phyloP scores from a whole-genome alignment of 208 protist genomes.

The Acanthamoeba triangularis region DNA sequence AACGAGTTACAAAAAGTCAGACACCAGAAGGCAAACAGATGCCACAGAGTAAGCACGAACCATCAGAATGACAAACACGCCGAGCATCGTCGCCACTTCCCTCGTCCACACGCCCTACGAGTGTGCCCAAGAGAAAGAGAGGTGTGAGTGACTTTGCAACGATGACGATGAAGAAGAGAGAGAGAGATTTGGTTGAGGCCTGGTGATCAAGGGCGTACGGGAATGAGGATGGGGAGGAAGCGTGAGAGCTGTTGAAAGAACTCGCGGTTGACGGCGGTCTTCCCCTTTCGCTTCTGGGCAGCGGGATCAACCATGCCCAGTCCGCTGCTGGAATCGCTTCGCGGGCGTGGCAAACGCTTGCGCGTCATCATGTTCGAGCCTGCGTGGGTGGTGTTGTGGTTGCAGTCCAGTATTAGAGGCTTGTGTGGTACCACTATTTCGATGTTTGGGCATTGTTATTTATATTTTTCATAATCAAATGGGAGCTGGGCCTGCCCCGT shows the following conservation, averaged over 20 bases:
- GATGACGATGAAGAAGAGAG: neutral
- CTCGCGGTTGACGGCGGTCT: neutral
- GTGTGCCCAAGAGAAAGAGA: neutral
- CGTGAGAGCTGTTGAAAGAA: neutral
- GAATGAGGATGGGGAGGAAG: conserved; percentile 36
- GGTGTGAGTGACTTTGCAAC: neutral
- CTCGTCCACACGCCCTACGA: neutral
- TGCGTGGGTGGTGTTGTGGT: neutral
- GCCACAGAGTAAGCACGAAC: neutral
- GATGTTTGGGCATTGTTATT: no score
- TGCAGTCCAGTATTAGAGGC: neutral
- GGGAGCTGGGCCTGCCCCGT: no score
- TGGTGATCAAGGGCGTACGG: neutral
- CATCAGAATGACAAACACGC: conserved; percentile 20
- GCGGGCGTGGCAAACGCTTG: neutral
- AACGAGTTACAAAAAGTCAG: no score
- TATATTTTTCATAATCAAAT: no score
- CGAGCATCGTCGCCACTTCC: neutral
- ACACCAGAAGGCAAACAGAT: no score
- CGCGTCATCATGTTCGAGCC: neutral
- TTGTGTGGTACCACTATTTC: no score
- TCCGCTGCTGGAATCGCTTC: neutral
- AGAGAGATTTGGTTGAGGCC: neutral
- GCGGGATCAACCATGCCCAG: neutral
- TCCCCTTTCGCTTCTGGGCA: neutral